Evolutionary conservation across 306 rosid species (phyloP).

Genomic region (Canavalia ensiformis): DNA sequence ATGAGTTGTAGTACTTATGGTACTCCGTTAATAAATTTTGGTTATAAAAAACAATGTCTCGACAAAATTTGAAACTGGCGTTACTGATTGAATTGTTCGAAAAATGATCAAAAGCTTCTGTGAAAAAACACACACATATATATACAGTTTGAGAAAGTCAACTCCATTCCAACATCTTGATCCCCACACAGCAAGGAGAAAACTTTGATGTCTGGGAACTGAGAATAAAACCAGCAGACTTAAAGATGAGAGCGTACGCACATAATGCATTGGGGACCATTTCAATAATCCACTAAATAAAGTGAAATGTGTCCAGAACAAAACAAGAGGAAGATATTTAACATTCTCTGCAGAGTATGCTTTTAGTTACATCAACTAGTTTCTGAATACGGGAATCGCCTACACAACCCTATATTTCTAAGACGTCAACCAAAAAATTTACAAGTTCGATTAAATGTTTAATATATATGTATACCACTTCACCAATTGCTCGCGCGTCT

Average conservation of each 20-base stretch:
- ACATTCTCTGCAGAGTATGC: neutral
- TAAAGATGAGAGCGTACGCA: too few species aligned
- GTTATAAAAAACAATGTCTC: too few species aligned
- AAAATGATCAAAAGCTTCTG: too few species aligned
- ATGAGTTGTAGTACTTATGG: too few species aligned
- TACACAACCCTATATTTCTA: neutral
- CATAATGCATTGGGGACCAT: constrained; percentile 10
- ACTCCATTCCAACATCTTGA: too few species aligned
- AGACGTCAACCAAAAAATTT: neutral
- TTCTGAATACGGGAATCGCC: neutral
- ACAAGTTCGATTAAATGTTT: neutral
- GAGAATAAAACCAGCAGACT: neutral
- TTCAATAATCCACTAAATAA: neutral
- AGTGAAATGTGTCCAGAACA: neutral
- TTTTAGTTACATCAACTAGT: neutral
- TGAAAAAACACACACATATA: too few species aligned
- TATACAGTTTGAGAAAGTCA: too few species aligned
- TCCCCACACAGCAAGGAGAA: neutral
- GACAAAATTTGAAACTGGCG: too few species aligned
- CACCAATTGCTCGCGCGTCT: too few species aligned
- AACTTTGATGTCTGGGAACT: neutral
- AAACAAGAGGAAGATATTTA: constrained; percentile 26
- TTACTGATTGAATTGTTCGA: too few species aligned
- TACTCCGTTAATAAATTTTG: too few species aligned
- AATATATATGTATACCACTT: too few species aligned